Conservation (phyloP, 371 early-diverging fungal species). For the Rhizopus delemar region DNA sequence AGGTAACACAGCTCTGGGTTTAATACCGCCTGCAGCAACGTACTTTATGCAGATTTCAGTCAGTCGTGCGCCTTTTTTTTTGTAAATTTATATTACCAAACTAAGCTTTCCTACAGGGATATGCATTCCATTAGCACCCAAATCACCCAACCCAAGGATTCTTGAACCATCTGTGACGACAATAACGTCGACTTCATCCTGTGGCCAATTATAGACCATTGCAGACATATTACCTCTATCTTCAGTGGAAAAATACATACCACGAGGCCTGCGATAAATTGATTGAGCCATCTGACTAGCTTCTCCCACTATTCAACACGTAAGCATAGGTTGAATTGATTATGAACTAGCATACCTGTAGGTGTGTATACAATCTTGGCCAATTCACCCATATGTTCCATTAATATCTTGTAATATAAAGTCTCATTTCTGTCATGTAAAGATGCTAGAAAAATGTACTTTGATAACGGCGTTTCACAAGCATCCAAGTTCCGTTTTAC, state of each 20-base stretch:
- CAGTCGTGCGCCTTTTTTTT: slow-evolving; percentile 8
- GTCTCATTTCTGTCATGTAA: slow-evolving; percentile 67
- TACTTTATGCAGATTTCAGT: slow-evolving; percentile 37
- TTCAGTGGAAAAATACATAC: slow-evolving; percentile 63
- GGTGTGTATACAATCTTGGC: slow-evolving; percentile 52
- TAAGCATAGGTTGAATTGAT: not conserved
- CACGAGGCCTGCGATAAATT: slow-evolving; percentile 63
- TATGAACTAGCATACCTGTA: slow-evolving; percentile 31
- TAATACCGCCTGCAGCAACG: slow-evolving; percentile 67
- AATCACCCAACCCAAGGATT: slow-evolving; percentile 66
- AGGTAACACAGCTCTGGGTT: slow-evolving; percentile 62
- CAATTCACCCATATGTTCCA: slow-evolving; percentile 57
- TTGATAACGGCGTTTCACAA: slow-evolving; percentile 55
- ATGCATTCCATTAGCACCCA: slow-evolving; percentile 71
- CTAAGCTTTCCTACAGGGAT: slow-evolving; percentile 62
- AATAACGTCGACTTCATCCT: slow-evolving; percentile 63
- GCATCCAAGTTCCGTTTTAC: slow-evolving; percentile 63
- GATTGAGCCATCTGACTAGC: slow-evolving; percentile 60
- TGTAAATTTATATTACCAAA: slow-evolving; percentile 37
- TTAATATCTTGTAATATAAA: slow-evolving; percentile 66
- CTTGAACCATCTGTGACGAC: slow-evolving; percentile 71
- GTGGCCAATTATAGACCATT: slow-evolving; percentile 61
- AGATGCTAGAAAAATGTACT: slow-evolving; percentile 55
- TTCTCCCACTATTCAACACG: slow-evolving; percentile 29
- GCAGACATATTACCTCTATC: slow-evolving; percentile 63